Conservation (phyloP, 2,329 filamentous ascomycete genomes). For the Lecanicillium sp. region DNA sequence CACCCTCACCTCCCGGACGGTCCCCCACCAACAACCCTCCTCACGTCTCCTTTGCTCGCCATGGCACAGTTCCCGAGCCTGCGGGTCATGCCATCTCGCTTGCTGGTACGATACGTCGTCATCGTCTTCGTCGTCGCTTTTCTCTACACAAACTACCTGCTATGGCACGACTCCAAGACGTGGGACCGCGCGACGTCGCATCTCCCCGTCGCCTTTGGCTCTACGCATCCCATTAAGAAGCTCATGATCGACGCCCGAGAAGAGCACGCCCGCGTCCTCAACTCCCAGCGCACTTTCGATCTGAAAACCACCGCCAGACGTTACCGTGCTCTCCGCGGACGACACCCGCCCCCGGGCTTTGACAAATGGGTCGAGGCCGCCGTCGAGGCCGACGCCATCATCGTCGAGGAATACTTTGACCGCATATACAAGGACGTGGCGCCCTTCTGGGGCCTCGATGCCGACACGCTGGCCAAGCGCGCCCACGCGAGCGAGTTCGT, state of each 20-base stretch:
- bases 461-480: slow-evolving; percentile 31
- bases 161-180: slow-evolving; percentile 24
- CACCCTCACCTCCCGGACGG: background rate
- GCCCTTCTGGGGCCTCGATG: slow-evolving; percentile 54
- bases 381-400: slow-evolving; percentile 42
- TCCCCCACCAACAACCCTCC: background rate
- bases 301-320: slow-evolving; percentile 46
- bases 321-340: slow-evolving; percentile 50
- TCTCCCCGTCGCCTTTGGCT: slow-evolving; percentile 19
- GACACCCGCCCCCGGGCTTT: slow-evolving; percentile 60
- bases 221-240: slow-evolving; percentile 44
- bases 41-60: background rate
- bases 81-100: slow-evolving; percentile 22
- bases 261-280: slow-evolving; percentile 36
- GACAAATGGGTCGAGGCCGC: slow-evolving; percentile 54
- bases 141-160: slow-evolving; percentile 24
- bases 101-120: slow-evolving; percentile 25
- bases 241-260: slow-evolving; percentile 42
- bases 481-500: slow-evolving; percentile 40
- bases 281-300: slow-evolving; percentile 37
- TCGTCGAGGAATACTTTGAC: slow-evolving; percentile 59
- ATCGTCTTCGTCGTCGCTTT: slow-evolving; percentile 20
- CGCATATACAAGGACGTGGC: slow-evolving; percentile 57
- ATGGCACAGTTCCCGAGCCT: background rate
- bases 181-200: slow-evolving; percentile 21